These are phyloP conservation scores for Triticum aestivum DNA, from an alignment of 176 grass and related monocot species.

Conservation along the genomic window DNA sequence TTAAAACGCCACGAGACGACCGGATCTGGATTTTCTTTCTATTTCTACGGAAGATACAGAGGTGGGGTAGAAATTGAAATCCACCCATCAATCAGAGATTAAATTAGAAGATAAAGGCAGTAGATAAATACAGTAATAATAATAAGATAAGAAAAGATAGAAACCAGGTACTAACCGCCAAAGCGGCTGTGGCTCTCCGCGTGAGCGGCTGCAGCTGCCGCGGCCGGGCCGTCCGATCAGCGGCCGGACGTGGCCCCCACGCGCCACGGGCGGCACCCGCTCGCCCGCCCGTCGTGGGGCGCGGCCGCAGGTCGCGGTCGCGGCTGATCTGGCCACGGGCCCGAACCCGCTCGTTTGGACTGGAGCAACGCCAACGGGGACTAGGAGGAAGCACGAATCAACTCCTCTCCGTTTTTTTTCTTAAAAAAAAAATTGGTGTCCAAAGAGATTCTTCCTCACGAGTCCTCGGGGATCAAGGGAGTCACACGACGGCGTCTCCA, in stretches of 20 bases:
- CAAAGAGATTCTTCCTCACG: background rate
- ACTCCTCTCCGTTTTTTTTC: background rate
- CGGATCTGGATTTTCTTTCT: background rate
- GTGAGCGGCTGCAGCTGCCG: constrained; percentile 25
- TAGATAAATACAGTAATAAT: no score
- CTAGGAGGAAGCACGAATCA: background rate
- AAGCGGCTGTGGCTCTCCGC: constrained; percentile 56
- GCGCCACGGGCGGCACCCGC: constrained; percentile 42
- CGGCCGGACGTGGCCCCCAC: background rate
- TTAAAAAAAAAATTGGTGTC: background rate
- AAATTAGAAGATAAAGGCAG: constrained; percentile 4
- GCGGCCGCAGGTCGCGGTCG: constrained; percentile 21
- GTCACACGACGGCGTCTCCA: no score
- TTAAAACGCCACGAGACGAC: background rate
- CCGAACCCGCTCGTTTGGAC: background rate
- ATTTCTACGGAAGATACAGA: no score
- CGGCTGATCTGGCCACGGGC: constrained; percentile 42
- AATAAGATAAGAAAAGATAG: background rate
- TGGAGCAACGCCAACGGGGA: background rate
- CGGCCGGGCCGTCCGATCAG: background rate
- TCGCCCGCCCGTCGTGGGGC: constrained; percentile 11
- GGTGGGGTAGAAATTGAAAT: background rate
- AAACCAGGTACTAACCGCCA: background rate
- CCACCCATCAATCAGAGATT: background rate
- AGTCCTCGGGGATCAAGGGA: background rate